These are phyloP conservation scores for Eimeria falciformis DNA, from an alignment of 169 alveolate species.

Conservation along the genomic window DNA sequence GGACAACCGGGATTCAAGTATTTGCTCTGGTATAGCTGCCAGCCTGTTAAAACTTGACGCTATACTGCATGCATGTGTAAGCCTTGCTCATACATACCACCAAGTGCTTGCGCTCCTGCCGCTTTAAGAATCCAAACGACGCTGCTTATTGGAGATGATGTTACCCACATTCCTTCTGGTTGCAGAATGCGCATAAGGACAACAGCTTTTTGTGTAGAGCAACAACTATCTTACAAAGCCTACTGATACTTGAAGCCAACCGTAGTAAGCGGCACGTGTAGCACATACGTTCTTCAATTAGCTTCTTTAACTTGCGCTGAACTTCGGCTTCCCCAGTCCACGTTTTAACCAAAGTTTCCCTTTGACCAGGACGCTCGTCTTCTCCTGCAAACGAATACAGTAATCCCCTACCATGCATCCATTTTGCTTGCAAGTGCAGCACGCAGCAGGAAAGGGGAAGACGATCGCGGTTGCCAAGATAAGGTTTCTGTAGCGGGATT, in stretches of 20 bases:
- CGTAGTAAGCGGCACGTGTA: too few species aligned
- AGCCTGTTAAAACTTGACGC: too few species aligned
- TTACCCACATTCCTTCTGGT: background rate
- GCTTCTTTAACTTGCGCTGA: background rate
- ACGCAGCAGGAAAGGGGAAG: too few species aligned
- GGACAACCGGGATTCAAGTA: too few species aligned
- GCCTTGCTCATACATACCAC: background rate
- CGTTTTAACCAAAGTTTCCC: background rate
- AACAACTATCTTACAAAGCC: background rate
- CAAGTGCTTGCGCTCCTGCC: background rate
- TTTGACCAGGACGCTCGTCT: background rate
- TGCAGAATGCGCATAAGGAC: background rate
- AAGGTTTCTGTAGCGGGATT: too few species aligned
- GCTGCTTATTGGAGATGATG: background rate
- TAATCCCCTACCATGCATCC: too few species aligned
- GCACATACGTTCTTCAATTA: background rate
- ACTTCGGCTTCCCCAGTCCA: background rate
- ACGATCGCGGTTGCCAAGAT: too few species aligned
- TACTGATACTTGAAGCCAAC: background rate
- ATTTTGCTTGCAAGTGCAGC: too few species aligned
- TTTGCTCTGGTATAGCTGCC: too few species aligned
- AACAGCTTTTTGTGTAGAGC: background rate
- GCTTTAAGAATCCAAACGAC: constrained; percentile 1
- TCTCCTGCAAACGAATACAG: background rate
- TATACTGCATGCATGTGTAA: too few species aligned